Evolutionary conservation across 169 alveolate species (phyloP), one percentile per base, ranked within the genome.

Genomic region (Plasmodium gonderi): DNA sequence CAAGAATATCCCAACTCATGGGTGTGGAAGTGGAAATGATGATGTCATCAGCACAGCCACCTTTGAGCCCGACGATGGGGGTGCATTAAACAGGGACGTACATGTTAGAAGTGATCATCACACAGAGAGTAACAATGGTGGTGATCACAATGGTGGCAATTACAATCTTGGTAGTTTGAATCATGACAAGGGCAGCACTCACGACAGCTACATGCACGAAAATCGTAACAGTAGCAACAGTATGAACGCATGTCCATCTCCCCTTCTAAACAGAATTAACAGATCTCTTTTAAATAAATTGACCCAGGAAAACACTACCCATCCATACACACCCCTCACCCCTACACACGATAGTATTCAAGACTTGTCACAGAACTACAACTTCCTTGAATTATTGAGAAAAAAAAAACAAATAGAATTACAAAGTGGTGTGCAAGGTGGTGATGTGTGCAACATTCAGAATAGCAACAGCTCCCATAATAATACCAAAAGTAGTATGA

Each of bases 231-330:
- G 64, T 17, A 38, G 29, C 6, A 75, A 20, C 42, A 14, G 31
- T 44, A 36, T 7, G 9, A 17, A 64, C 14, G 47, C 23, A 8
- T 31, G 80, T 1, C 5, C 76, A 3, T 82, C 92, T 26, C 92
- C 92, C 60, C 69, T 82, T 8, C 29, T 82, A 6, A 82, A 47
- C 65, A 44, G 75, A 5, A 82, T 82, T 23, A 68, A 67, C 38
- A 82, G 40, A 49, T 68, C 83, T 0, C 72, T 47, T 29, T 44
- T 31, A 6, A 68, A 47, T n/a, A 82, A 72, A 17, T 20, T n/a
- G 11, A 42, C 40, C 9, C 31, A 69, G 26, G 60, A 82, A 36
- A 40, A 14, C 68, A 42, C 26, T 0, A 17, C 67, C 6, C 68
- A 80, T 12, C n/a, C n/a, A n/a, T n/a, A n/a, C n/a, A n/a, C n/a